Conservation (phyloP, 768 basidiomycete genomes). For the Russula virescens region DNA sequence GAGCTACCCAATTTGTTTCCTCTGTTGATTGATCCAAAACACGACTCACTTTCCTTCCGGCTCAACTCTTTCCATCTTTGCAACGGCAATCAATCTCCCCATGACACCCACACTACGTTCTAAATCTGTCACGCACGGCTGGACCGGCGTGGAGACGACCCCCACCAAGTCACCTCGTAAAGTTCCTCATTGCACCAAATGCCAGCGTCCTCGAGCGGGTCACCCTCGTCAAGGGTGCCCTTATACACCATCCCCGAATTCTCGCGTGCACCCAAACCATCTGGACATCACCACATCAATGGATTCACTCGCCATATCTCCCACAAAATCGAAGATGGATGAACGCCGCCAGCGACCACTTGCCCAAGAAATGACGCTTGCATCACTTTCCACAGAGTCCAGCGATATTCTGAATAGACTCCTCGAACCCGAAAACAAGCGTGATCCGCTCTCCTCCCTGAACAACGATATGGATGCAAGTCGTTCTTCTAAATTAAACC, state of each 20-base stretch:
- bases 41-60: neutral
- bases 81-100: neutral
- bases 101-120: slow-evolving; percentile 22
- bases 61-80: neutral
- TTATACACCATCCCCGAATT: slow-evolving; percentile 25
- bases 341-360: slow-evolving; percentile 29
- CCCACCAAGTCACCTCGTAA: slow-evolving; percentile 44
- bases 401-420: slow-evolving; percentile 44
- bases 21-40: neutral
- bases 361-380: slow-evolving; percentile 39
- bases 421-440: slow-evolving; percentile 40
- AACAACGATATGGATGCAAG: neutral
- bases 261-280: neutral
- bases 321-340: slow-evolving; percentile 14
- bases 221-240: slow-evolving; percentile 65
- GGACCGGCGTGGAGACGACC: slow-evolving; percentile 21
- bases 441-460: slow-evolving; percentile 27
- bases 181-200: slow-evolving; percentile 48
- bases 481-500: neutral
- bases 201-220: slow-evolving; percentile 49
- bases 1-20: too few relatives aligned
- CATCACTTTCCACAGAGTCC: slow-evolving; percentile 45
- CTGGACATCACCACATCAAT: slow-evolving; percentile 15
- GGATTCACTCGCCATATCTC: slow-evolving; percentile 20
- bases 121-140: slow-evolving; percentile 7